Evolutionary conservation across 345 rosid genomes (phyloP).

Genomic region (Combretum micranthum): DNA sequence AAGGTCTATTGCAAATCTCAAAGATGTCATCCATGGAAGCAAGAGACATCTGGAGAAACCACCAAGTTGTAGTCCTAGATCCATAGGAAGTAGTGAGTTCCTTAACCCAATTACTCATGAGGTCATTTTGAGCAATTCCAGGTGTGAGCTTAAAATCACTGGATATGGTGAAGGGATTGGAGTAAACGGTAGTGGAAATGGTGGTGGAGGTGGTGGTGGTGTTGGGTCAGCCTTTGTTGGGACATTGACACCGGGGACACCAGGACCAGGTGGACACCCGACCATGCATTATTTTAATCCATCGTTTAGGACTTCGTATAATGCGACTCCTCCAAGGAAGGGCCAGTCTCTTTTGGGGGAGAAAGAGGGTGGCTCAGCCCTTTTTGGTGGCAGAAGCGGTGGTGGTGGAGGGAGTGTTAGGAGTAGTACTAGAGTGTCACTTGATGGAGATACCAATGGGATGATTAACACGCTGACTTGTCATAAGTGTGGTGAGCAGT

Average conservation of each 20-base stretch:
- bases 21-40: conserved; percentile 98
- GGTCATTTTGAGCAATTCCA: conserved; percentile 80
- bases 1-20: conserved; percentile 96
- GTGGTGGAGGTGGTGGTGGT: conserved; percentile 8
- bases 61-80: conserved; percentile 93
- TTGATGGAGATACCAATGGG: conserved; percentile 53
- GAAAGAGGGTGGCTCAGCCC: conserved; percentile 36
- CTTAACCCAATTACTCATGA: conserved; percentile 96
- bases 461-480: conserved; percentile 51
- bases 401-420: conserved; percentile 15
- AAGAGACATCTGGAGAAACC: conserved; percentile 86
- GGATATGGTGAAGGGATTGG: conserved; percentile 53
- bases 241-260: conserved; percentile 85
- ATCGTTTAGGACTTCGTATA: conserved; percentile 38
- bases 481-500: conserved; percentile 96
- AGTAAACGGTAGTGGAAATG: conserved; percentile 32
- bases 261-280: conserved; percentile 59
- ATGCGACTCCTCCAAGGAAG: conserved; percentile 35
- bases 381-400: conserved; percentile 21
- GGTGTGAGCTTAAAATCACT: conserved; percentile 93
- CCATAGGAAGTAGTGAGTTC: conserved; percentile 98
- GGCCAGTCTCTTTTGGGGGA: conserved; percentile 39
- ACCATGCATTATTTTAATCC: conserved; percentile 72
- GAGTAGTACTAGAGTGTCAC: conserved; percentile 45
- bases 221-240: conserved; percentile 66